A percentile compares a stretch with the other conserved stretches of the same genome.
Evolutionary conservation across 176 grass and related monocot genomes (phyloP).

Genomic region (Lolium perenne): DNA sequence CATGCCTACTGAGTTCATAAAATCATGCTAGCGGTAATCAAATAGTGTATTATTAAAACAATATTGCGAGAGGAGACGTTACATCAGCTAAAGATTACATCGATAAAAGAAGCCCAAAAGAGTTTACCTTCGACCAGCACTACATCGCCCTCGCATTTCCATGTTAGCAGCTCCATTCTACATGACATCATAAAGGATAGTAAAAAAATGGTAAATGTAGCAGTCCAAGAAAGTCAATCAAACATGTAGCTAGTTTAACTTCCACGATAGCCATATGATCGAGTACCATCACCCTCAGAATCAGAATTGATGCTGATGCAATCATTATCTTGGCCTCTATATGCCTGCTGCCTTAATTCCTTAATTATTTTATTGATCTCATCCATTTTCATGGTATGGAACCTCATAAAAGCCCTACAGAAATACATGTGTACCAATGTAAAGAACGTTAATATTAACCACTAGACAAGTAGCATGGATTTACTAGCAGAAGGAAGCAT

Average conservation of each 20-base stretch:
- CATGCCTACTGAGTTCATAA: background rate
- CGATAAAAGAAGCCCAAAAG: slow-evolving; percentile 2
- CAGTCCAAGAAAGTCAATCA: slow-evolving; percentile 7
- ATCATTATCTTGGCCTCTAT: too few species aligned
- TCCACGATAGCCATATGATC: too few species aligned
- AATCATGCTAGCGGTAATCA: background rate
- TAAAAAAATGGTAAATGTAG: slow-evolving; percentile 22
- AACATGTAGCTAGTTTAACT: too few species aligned
- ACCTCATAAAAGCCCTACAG: too few species aligned
- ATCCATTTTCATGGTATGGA: too few species aligned
- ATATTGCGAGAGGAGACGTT: background rate
- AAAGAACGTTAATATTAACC: background rate
- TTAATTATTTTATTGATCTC: too few species aligned
- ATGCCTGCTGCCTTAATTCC: too few species aligned
- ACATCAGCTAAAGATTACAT: background rate
- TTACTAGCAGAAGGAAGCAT: background rate
- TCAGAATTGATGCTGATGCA: too few species aligned
- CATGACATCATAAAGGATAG: slow-evolving; percentile 73
- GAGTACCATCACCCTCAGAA: too few species aligned
- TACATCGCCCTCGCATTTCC: slow-evolving; percentile 96
- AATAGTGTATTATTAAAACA: slow-evolving; percentile 10
- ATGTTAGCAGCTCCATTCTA: slow-evolving; percentile 92
- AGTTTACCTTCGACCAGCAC: slow-evolving; percentile 93
- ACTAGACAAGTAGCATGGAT: background rate
- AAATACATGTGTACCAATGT: too few species aligned